Evolutionary conservation across 805 yeast genomes (phyloP), one percentile per base, ranked within the genome.

Genomic region (Lipomyces starkeyi): DNA sequence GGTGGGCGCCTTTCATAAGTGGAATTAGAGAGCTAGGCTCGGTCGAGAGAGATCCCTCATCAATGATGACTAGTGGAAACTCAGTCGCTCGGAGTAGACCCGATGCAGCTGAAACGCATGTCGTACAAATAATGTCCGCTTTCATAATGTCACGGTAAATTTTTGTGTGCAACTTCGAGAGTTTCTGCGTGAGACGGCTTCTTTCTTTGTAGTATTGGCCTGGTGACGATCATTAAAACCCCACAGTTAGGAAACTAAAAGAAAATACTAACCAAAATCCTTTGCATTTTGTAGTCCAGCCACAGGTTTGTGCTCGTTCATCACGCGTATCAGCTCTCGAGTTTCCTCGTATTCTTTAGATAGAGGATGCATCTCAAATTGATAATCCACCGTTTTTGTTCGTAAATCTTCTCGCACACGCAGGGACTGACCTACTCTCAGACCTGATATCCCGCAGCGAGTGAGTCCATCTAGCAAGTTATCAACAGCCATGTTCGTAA

Each of bases 31-130:
- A 90, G 9, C 97, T 91, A 49, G 93, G 77, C 76, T 94, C 98
- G 56, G 94, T 93, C 86, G 97, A 90, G 78, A 94, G 98, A 74
- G 97, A 95, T 1, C 98, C 98, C 78, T 94, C 98, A 81, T 94
- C 98, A 69, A 94, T 89, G 60, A 94, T 88, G 2, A 94, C 98
- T 3, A 96, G 91, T 61, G 90, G 96, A 76, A 94, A 94, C 91
- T 88, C 76, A 93, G 80, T 56, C 87, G 84, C 0, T 37, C 43
- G 43, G 1, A 37, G 91, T 87, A 49, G 94, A 82, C 68, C 91
- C 87, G 70, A 90, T 93, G 80, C 91, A 97, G 0, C 98, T 97
- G 6, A 97, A 87, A 37, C 97, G 98, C 0, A 81, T 0, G 98
- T 94, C 0, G 97, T 83, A 75, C 98, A 94, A 20, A 94, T 91